Evolutionary conservation across 2,329 filamentous ascomycete species (phyloP).

Genomic region (Ascochyta clinopodiicola): DNA sequence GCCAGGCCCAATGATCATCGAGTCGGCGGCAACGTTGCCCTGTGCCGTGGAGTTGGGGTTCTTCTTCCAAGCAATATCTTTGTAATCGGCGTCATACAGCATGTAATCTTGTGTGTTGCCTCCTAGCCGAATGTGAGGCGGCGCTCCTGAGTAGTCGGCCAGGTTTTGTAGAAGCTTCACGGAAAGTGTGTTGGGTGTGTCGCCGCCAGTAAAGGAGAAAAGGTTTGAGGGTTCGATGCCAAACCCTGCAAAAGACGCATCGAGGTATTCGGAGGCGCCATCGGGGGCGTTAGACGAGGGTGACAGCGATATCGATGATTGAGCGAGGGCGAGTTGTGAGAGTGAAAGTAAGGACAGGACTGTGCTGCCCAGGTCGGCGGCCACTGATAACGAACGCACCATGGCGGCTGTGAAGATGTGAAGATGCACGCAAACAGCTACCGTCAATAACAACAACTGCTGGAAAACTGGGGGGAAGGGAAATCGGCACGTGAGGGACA

Average conservation of each 20-base stretch:
- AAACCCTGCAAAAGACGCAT: conserved; percentile 57
- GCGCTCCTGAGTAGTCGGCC: conserved; percentile 56
- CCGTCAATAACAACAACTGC: conserved; percentile 16
- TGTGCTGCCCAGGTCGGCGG: conserved; percentile 5
- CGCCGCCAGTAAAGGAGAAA: conserved; percentile 58
- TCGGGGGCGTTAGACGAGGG: conserved; percentile 36
- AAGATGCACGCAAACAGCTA: conserved; percentile 4
- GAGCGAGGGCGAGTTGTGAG: conserved; percentile 33
- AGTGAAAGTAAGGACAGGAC: conserved; percentile 27
- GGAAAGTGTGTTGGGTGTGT: conserved; percentile 52
- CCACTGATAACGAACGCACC: conserved; percentile 27
- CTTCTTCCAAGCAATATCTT: conserved; percentile 45
- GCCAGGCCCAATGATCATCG: conserved; percentile 55
- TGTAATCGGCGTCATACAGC: conserved; percentile 50
- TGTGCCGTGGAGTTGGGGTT: conserved; percentile 51
- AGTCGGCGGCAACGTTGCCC: conserved; percentile 52
- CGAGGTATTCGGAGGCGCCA: conserved; percentile 45
- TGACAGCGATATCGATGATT: conserved; percentile 41
- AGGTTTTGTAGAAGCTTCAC: conserved; percentile 59
- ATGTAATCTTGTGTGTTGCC: conserved; percentile 62
- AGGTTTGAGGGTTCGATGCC: conserved; percentile 62
- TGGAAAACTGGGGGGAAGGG: not conserved
- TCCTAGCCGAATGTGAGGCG: conserved; percentile 58
- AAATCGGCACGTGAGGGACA: not conserved
- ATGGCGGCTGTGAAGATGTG: conserved; percentile 18